Percentiles rank a stretch among this genome's conserved stretches.
Evolutionary conservation across 2,329 filamentous ascomycete species (phyloP).

Genomic region (Arachnomyces sp.): DNA sequence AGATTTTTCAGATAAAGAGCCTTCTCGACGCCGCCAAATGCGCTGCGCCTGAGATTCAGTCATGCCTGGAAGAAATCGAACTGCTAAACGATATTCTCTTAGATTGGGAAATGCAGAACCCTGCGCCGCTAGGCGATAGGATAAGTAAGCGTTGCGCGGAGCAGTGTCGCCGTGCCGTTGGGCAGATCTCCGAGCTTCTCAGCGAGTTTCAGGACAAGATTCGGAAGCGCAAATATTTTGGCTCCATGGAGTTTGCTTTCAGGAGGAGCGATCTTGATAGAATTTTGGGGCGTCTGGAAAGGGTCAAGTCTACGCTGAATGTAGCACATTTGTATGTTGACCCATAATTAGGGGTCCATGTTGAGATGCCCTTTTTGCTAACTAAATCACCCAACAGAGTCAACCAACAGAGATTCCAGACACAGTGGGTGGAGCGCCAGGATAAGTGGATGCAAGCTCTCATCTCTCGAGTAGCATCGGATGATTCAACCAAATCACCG

Average conservation of each 20-base stretch:
- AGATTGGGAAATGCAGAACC: background rate
- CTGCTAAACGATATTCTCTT: conserved; percentile 1
- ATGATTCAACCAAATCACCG: background rate
- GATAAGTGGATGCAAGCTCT: background rate
- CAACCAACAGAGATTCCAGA: background rate
- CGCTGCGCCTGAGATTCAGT: background rate
- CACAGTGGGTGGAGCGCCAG: background rate
- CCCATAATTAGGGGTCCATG: background rate
- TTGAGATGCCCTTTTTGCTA: too few species aligned
- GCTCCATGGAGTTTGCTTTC: conserved; percentile 1
- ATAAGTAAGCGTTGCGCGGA: conserved; percentile 1
- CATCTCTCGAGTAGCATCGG: background rate
- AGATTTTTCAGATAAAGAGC: background rate
- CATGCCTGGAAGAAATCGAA: conserved; percentile 1
- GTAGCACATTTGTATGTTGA: conserved; percentile 1
- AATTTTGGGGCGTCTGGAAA: background rate
- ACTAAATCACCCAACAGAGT: background rate
- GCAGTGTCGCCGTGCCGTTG: background rate
- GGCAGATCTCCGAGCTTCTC: background rate
- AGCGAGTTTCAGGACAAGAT: background rate
- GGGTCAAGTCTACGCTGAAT: background rate
- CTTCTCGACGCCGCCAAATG: background rate
- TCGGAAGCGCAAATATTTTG: background rate
- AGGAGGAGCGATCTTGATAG: background rate
- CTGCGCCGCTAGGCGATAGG: background rate